Conservation (phyloP, 257 asterid species). For the Oldenlandia corymbosa region DNA sequence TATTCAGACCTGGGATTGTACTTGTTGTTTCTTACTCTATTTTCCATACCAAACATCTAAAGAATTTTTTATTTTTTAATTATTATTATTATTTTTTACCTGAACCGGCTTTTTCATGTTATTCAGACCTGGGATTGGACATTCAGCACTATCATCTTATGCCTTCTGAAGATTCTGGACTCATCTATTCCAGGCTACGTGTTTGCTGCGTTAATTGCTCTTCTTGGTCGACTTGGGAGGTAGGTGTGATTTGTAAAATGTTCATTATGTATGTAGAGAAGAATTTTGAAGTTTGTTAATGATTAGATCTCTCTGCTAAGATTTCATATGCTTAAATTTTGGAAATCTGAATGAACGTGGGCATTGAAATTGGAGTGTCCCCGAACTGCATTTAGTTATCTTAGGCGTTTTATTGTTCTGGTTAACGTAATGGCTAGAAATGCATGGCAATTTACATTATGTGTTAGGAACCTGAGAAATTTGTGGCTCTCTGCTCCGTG, state of each 20-base stretch:
- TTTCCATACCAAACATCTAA: neutral
- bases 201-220: slow-evolving; percentile 47
- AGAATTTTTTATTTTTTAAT: neutral
- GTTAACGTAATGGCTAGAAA: too few species aligned
- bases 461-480: neutral
- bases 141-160: slow-evolving; percentile 38
- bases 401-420: neutral
- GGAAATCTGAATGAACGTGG: neutral
- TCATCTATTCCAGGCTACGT: slow-evolving; percentile 35
- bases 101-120: slow-evolving; percentile 7
- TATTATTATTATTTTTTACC: too few species aligned
- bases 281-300: neutral
- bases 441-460: neutral
- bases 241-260: slow-evolving; percentile 18
- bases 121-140: slow-evolving; percentile 91
- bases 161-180: slow-evolving; percentile 42
- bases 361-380: neutral
- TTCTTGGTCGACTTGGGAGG: slow-evolving; percentile 93
- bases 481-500: neutral
- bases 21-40: too few species aligned
- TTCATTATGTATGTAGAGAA: neutral
- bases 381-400: too few species aligned
- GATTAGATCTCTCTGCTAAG: neutral
- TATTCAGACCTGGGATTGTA: slow-evolving; percentile 62
- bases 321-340: neutral